Evolutionary conservation across 768 basidiomycete genomes (phyloP).

Genomic region (Lentinula sp.): DNA sequence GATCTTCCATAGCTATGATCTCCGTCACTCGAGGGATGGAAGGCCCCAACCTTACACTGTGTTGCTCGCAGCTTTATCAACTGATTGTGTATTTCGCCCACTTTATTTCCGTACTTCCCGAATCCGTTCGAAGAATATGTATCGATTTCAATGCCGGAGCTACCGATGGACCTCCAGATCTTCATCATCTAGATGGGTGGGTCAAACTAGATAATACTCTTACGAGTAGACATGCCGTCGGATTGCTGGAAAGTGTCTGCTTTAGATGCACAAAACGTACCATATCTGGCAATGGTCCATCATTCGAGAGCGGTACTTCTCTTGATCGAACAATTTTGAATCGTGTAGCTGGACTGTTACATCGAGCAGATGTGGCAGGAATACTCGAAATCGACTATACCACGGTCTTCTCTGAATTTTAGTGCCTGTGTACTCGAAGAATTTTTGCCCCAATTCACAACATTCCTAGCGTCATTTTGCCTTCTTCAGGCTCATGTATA

Average conservation of each 20-base stretch:
- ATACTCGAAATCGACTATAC: not conserved
- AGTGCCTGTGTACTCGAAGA: not conserved
- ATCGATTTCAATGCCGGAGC: not conserved
- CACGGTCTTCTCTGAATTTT: not conserved
- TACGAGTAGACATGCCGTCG: not conserved
- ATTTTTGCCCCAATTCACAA: too few relatives aligned
- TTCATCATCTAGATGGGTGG: not conserved
- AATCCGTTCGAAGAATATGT: not conserved
- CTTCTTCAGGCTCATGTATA: too few relatives aligned
- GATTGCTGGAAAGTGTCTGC: not conserved
- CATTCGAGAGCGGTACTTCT: not conserved
- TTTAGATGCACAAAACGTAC: not conserved
- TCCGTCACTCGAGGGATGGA: not conserved
- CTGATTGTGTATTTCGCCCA: not conserved
- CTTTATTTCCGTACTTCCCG: not conserved
- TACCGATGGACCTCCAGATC: not conserved
- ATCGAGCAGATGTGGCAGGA: not conserved
- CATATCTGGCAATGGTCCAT: not conserved
- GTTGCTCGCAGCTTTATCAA: not conserved
- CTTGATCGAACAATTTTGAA: not conserved
- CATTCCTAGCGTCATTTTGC: too few relatives aligned
- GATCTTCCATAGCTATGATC: not conserved
- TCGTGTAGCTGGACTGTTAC: not conserved
- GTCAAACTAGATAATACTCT: not conserved
- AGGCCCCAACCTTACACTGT: not conserved